Percentiles rank a stretch among this genome's conserved stretches.
phyloP scores from a whole-genome alignment of 768 basidiomycete species.

The Pleurotus ostreatus region DNA sequence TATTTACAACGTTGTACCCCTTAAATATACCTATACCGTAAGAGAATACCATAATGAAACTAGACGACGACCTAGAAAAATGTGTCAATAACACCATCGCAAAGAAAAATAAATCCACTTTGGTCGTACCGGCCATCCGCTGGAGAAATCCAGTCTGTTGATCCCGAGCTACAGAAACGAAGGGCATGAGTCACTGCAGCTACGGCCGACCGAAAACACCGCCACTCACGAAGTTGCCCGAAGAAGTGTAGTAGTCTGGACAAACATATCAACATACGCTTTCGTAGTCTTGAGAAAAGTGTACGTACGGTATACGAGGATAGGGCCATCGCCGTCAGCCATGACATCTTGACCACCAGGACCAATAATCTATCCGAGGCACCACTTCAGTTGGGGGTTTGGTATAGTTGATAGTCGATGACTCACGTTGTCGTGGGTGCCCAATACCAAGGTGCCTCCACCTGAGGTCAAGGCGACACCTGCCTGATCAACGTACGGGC shows the following conservation, averaged over 20 bases:
- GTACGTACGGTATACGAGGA: conserved; percentile 25
- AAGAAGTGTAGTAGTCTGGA: conserved; percentile 27
- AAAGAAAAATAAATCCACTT: neutral
- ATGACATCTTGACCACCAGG: conserved; percentile 53
- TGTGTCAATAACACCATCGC: no score
- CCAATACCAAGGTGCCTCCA: conserved; percentile 50
- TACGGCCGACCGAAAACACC: neutral
- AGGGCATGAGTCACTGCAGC: neutral
- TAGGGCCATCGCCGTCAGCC: conserved; percentile 19
- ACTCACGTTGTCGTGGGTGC: conserved; percentile 37
- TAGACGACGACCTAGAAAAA: conserved; percentile 4
- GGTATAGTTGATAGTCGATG: neutral
- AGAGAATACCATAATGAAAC: neutral
- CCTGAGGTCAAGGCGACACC: conserved; percentile 42
- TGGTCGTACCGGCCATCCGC: conserved; percentile 25
- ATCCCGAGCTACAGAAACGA: conserved; percentile 20
- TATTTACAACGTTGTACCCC: no score
- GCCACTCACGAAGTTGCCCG: conserved; percentile 18
- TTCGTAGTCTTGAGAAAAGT: neutral
- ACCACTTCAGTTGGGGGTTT: neutral
- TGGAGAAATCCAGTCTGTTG: conserved; percentile 27
- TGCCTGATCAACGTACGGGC: conserved; percentile 42
- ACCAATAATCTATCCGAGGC: conserved; percentile 35
- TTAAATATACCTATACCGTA: no score
- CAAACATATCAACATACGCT: neutral